These are phyloP conservation scores for Hansfordia pulvinata DNA, from an alignment of 2,329 filamentous ascomycete genomes.

Conservation along the genomic window DNA sequence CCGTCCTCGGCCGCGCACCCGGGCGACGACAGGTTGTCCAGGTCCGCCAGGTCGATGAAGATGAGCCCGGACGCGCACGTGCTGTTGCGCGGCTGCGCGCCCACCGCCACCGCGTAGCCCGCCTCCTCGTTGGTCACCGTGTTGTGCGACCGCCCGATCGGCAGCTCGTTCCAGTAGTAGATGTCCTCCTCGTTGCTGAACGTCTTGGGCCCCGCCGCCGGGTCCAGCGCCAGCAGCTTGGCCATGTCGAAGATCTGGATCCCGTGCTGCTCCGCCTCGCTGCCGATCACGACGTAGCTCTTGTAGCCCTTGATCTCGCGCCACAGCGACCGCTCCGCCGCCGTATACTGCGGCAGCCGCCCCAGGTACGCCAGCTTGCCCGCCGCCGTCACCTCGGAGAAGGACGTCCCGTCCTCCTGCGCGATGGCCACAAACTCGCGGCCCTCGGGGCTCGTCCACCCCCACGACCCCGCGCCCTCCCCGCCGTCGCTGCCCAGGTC, in stretches of 20 bases:
- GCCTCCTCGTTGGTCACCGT: constrained; percentile 30
- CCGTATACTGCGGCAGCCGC: constrained; percentile 32
- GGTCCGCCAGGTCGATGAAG: constrained; percentile 42
- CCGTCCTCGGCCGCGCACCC: constrained; percentile 41
- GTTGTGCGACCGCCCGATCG: constrained; percentile 30
- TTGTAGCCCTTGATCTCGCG: constrained; percentile 33
- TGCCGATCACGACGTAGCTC: constrained; percentile 22
- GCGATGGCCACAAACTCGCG: constrained; percentile 41
- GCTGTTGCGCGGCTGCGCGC: constrained; percentile 22
- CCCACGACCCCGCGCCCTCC: constrained; percentile 30
- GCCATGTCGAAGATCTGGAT: constrained; percentile 52
- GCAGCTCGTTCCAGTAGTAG: constrained; percentile 23
- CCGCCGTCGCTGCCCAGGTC: constrained; percentile 19
- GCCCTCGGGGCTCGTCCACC: constrained; percentile 35
- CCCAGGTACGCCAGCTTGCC: constrained; percentile 39
- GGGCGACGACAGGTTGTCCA: constrained; percentile 34
- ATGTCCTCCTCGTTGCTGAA: constrained; percentile 29
- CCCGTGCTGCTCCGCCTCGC: constrained; percentile 32
- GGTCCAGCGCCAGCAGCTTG: constrained; percentile 35
- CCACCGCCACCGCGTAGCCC: constrained; percentile 30
- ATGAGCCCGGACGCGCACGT: constrained; percentile 39
- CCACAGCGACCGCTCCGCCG: constrained; percentile 30
- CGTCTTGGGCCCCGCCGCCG: constrained; percentile 22
- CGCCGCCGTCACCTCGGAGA: constrained; percentile 33
- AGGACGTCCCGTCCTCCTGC: constrained; percentile 39